These are phyloP conservation scores for Miscanthus lutarioriparius DNA, from an alignment of 176 grass and related monocot genomes.

Conservation along the genomic window DNA sequence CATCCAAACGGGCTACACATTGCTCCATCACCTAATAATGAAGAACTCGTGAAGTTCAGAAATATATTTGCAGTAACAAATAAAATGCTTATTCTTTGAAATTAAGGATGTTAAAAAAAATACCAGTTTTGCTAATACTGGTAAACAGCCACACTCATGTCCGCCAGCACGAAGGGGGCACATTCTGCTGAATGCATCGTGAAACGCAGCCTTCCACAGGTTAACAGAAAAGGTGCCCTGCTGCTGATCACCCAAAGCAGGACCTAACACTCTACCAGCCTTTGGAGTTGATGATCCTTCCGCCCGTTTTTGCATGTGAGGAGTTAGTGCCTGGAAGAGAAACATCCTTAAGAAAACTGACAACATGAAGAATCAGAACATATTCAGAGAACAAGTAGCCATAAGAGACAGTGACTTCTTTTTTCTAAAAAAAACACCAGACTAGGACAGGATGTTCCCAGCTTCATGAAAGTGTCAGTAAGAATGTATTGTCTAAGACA, in stretches of 20 bases:
- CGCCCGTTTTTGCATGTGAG: constrained; percentile 75
- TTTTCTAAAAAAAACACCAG: neutral
- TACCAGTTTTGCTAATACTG: constrained; percentile 84
- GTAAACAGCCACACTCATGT: constrained; percentile 88
- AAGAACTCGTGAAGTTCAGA: constrained; percentile 8
- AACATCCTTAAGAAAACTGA: constrained; percentile 31
- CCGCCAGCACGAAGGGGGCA: constrained; percentile 78
- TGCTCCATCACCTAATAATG: constrained; percentile 93
- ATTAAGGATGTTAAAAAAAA: constrained; percentile 28
- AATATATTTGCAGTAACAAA: constrained; percentile 27
- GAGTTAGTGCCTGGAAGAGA: constrained; percentile 73
- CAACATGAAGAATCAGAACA: neutral
- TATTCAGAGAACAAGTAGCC: constrained; percentile 13
- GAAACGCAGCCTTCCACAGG: constrained; percentile 90
- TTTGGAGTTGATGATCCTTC: constrained; percentile 57
- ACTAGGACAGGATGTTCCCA: constrained; percentile 23
- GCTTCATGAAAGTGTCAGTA: constrained; percentile 12
- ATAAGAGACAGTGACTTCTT: neutral
- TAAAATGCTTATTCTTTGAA: constrained; percentile 4
- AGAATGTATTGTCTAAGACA: constrained; percentile 1
- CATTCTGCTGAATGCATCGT: constrained; percentile 66
- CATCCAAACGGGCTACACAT: constrained; percentile 81
- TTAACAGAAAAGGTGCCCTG: constrained; percentile 83
- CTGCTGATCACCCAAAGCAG: constrained; percentile 68
- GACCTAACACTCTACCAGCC: constrained; percentile 53